A percentile compares a stretch with the other conserved stretches of the same genome.
phyloP scores from a whole-genome alignment of 2,329 filamentous ascomycete genomes.

The Aspergillus sojae region DNA sequence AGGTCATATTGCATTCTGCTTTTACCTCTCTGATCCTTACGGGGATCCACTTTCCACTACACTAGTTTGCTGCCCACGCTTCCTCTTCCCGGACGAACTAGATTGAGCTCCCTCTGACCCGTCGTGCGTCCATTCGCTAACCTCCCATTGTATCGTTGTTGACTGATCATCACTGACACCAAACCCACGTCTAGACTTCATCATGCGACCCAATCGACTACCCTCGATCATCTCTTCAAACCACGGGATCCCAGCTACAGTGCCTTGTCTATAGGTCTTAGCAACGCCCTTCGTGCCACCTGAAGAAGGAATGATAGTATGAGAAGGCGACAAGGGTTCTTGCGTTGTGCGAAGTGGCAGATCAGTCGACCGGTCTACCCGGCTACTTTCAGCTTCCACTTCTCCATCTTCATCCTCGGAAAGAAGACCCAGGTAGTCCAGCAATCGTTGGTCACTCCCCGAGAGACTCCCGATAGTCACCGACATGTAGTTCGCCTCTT shows the following conservation, averaged over 20 bases:
- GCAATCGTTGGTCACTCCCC: slow-evolving; percentile 68
- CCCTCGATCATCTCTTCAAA: slow-evolving; percentile 81
- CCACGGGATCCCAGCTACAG: slow-evolving; percentile 71
- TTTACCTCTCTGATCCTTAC: not conserved
- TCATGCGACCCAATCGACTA: slow-evolving; percentile 70
- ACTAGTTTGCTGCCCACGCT: slow-evolving; percentile 26
- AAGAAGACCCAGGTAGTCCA: slow-evolving; percentile 76
- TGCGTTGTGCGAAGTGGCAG: slow-evolving; percentile 12
- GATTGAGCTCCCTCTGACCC: slow-evolving; percentile 31
- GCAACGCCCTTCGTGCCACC: slow-evolving; percentile 26
- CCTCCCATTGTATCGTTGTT: slow-evolving; percentile 77
- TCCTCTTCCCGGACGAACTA: slow-evolving; percentile 37
- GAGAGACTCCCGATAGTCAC: slow-evolving; percentile 78
- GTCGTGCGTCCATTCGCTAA: slow-evolving; percentile 70
- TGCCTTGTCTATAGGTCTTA: slow-evolving; percentile 41
- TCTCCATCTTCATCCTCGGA: slow-evolving; percentile 41
- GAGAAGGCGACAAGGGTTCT: slow-evolving; percentile 14
- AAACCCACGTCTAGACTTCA: slow-evolving; percentile 60
- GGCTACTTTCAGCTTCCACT: not conserved
- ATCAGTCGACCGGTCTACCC: slow-evolving; percentile 35
- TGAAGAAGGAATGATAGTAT: slow-evolving; percentile 25
- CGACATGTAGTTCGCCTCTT: slow-evolving; percentile 76
- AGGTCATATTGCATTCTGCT: not conserved
- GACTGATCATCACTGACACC: slow-evolving; percentile 65
- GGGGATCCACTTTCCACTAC: slow-evolving; percentile 4